Conservation (phyloP, 768 basidiomycete genomes). For the Calvatia gigantea region DNA sequence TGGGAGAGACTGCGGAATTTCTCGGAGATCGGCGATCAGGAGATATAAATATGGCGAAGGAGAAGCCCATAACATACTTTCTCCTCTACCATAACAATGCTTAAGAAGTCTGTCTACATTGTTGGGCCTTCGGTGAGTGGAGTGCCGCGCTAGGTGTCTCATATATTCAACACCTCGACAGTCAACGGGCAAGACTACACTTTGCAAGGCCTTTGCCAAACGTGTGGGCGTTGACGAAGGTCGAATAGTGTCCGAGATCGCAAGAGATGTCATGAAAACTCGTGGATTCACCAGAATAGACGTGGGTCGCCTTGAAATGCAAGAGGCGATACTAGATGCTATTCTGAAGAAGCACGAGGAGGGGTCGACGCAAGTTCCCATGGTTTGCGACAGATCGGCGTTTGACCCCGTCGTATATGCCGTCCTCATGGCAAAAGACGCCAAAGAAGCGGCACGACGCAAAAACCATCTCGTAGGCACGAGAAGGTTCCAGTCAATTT, state of each 20-base stretch:
- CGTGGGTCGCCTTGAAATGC: conserved; percentile 53
- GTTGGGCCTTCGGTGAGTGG: conserved; percentile 49
- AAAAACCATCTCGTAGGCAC: conserved; percentile 31
- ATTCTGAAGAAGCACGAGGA: conserved; percentile 45
- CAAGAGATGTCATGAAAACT: conserved; percentile 50
- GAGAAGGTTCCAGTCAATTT: conserved; percentile 35
- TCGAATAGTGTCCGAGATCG: conserved; percentile 57
- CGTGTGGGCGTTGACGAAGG: conserved; percentile 33
- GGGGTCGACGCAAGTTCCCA: conserved; percentile 17
- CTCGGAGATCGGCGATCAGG: conserved; percentile 2
- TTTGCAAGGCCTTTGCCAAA: conserved; percentile 49
- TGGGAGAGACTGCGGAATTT: conserved; percentile 9
- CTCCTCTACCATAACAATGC: neutral
- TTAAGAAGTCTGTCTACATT: conserved; percentile 35
- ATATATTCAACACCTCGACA: conserved; percentile 15
- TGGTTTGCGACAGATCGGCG: conserved; percentile 55
- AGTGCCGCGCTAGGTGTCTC: neutral
- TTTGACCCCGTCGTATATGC: conserved; percentile 66
- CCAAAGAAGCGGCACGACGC: conserved; percentile 31
- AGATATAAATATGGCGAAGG: neutral
- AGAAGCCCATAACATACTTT: neutral
- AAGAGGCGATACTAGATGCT: conserved; percentile 55
- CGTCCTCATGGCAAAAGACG: conserved; percentile 38
- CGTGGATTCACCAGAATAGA: conserved; percentile 52
- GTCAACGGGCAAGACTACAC: conserved; percentile 70